phyloP scores from a whole-genome alignment of 2,329 filamentous ascomycete genomes.

The Karstenula rhodostoma region DNA sequence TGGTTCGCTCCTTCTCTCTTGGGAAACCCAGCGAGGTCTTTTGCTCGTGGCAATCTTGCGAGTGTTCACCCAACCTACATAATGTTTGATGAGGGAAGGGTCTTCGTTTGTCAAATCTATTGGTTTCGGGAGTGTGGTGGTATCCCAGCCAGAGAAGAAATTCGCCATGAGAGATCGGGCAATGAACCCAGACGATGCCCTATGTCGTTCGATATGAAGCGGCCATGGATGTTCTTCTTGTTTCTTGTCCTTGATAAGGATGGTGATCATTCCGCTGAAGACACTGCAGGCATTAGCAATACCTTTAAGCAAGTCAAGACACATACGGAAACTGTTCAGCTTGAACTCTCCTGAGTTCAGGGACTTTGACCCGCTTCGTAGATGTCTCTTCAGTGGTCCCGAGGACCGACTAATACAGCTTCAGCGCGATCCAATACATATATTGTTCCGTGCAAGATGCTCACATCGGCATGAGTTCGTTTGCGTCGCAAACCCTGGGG shows the following conservation, averaged over 20 bases:
- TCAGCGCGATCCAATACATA: background rate
- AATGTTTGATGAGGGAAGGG: constrained; percentile 3
- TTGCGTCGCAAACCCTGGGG: background rate
- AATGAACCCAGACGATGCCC: background rate
- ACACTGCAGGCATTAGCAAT: background rate
- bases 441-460: background rate
- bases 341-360: background rate
- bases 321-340: constrained; percentile 2
- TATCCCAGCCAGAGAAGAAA: background rate
- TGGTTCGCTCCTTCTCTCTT: background rate
- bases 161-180: background rate
- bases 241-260: background rate
- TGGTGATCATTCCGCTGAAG: background rate
- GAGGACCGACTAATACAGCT: background rate
- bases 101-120: constrained; percentile 6
- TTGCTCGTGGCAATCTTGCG: background rate
- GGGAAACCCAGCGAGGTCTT: background rate
- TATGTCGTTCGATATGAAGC: background rate
- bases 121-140: background rate
- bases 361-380: background rate
- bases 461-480: constrained; percentile 5
- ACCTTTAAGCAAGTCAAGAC: background rate
- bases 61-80: constrained; percentile 2
- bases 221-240: background rate
- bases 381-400: background rate